Evolutionary conservation across 306 rosid genomes (phyloP), one percentile per base, ranked within the genome.

Genomic region (Rosa persica): DNA sequence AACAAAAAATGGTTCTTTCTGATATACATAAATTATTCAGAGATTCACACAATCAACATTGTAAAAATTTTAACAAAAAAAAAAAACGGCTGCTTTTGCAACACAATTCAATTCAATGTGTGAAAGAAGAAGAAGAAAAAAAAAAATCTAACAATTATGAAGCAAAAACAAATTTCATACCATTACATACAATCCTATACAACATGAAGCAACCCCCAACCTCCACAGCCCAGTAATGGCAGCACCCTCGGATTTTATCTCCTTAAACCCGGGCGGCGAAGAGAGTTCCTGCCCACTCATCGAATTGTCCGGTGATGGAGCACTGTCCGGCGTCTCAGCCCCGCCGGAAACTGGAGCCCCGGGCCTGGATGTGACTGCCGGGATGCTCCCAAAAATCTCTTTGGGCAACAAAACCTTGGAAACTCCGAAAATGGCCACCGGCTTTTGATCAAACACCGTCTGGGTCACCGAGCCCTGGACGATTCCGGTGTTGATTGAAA

Each of bases 371-470:
- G 86, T 20, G 27, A 55, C 42, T 11, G 72, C 58, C 0, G 96
- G 92, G 55, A 73, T 83, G 74, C 80, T 87, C 61, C 97, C 98
- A 17, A 93, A 96, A 48, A 91, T 83, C 86, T 93, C 99, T 78
- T 83, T 83, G 0, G 99, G 98, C 77, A 96, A 78, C n/a, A 96
- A 76, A 36, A 96, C 99, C 80, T 81, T 81, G 2, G 98, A 93
- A 22, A 96, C 91, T 23, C 99, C 99, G 20, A 96, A 96, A 81
- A 96, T 96, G 0, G 96, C 93, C 0, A 96, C 93, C 0, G 99
- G 99, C 2, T 96, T 96, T 79, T 96, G 96, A 82, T 91, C 99
- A 23, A 90, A 89, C 17, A 96, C 98, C 0, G 99, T 96, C 87
- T 86, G 99, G 11, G 97, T 93, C 10, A 96, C 86, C n/a, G 89